Base-by-base conservation (phyloP, 805 yeast species). In the Suhomyces vadensis region DNA sequence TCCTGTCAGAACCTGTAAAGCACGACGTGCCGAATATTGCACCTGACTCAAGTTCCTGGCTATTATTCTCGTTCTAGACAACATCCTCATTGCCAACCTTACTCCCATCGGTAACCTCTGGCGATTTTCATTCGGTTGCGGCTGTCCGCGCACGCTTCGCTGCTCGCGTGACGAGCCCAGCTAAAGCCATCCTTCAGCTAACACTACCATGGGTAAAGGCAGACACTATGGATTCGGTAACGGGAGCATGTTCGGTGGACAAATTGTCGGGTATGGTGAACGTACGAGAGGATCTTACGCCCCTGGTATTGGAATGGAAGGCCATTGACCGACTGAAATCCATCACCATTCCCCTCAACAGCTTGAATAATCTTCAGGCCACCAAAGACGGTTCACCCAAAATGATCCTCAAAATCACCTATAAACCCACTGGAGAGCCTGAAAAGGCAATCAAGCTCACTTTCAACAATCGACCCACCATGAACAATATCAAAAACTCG, bases 401-500 rank as follows among this genome's bases (percentile, higher is more conserved):
- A 52, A 79, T 86, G 84, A 77, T 79, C 67, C 63, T 88, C 39
- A 79, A 79, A 54, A 65, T 87, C 13, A 64, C 80, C 6, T 75
- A 79, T 6, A 72, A 71, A 31, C 22, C 16, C 6, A 77, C 61
- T 8, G 63, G 54, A 0, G 70, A 58, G 4, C 63, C 56, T 8
- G 61, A 60, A 21, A 58, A 58, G 44, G 62, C 63, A 37, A 42
- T 65, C 24, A 56, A 61, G 52, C 80, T 90, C 49, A 73, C 85
- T 1, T 87, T 89, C 64, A 81, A 79, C 44, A 84, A 81, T 56
- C 69, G 94, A 39, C 79, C 80, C 14, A 84, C 86, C 6, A 85
- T 90, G 88, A 88, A 85, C 50, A 78, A 75, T 48, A 81, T 83
- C 47, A 87, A 85, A 56, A 79, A 76, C 26, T 73, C 85, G 0